phyloP scores from a whole-genome alignment of 2,329 filamentous ascomycete species.

The Rutstroemia sydowiana region DNA sequence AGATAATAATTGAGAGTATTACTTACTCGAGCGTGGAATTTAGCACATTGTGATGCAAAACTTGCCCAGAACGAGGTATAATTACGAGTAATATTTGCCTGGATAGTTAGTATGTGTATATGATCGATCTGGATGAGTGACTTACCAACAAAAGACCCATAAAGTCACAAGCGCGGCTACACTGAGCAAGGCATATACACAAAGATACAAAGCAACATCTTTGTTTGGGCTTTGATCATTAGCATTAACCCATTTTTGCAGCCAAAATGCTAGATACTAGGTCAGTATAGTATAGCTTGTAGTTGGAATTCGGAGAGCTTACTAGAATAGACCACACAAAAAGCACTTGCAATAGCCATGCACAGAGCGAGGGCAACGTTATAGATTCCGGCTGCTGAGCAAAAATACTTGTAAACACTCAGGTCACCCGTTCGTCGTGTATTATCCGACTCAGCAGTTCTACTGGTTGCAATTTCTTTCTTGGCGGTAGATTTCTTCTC shows the following conservation, averaged over 20 bases:
- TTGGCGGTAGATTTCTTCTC: background rate
- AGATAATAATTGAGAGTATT: too few relatives aligned
- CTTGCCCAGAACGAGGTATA: background rate
- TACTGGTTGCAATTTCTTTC: background rate
- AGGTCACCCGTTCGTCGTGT: background rate
- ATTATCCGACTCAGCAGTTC: background rate
- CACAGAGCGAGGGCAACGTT: background rate
- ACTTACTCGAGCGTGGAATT: conserved; percentile 18
- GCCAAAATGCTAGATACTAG: background rate
- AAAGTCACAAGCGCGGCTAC: background rate
- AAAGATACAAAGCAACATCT: background rate
- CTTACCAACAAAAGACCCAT: background rate
- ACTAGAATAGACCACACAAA: background rate
- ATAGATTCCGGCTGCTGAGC: background rate
- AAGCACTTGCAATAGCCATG: background rate
- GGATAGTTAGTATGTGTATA: too few relatives aligned
- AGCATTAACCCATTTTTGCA: background rate
- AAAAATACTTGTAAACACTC: background rate
- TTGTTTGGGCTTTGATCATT: background rate
- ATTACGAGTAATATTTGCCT: too few relatives aligned
- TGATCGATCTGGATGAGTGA: background rate
- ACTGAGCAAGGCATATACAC: background rate
- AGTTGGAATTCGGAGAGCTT: background rate
- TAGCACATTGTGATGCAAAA: background rate
- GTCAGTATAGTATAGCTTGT: background rate